These are phyloP conservation scores for Saccharomyces hybrid DNA, from an alignment of 1,139 yeast species.

Conservation along the genomic window DNA sequence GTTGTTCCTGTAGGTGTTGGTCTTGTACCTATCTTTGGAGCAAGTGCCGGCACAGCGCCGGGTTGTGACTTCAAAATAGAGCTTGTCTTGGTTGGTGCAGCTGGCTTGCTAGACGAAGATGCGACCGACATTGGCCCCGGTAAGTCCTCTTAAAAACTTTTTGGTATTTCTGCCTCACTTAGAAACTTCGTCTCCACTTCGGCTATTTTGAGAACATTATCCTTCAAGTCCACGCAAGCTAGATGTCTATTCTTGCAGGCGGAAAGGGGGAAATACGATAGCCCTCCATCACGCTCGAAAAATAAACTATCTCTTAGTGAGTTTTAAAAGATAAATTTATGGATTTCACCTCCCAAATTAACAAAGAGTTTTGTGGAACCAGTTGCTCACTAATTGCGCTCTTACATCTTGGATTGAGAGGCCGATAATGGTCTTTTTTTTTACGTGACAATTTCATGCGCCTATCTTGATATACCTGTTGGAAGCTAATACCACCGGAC, in stretches of 20 bases:
- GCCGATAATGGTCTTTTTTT: background rate
- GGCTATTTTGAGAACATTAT: constrained; percentile 63
- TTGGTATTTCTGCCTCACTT: constrained; percentile 65
- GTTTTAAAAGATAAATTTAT: background rate
- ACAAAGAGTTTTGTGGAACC: background rate
- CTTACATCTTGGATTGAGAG: background rate
- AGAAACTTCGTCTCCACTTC: constrained; percentile 64
- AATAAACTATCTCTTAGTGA: background rate
- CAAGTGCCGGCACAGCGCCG: constrained; percentile 14
- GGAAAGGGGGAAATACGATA: background rate
- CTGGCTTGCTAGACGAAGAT: background rate
- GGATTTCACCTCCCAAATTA: background rate
- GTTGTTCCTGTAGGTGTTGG: constrained; percentile 17
- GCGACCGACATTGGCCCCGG: constrained; percentile 3
- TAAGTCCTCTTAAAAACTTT: constrained; percentile 17
- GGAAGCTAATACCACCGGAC: background rate
- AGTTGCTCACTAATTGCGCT: background rate
- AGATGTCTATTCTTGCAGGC: constrained; percentile 50
- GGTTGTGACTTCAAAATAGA: background rate
- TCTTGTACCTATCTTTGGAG: constrained; percentile 17
- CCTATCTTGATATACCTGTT: background rate
- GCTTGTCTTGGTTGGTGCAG: background rate
- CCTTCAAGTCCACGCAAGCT: constrained; percentile 68
- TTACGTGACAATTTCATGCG: background rate
- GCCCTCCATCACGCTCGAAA: no score